Evolutionary conservation across 2,329 filamentous ascomycete species (phyloP).

Genomic region (Cladophialophora exuberans): DNA sequence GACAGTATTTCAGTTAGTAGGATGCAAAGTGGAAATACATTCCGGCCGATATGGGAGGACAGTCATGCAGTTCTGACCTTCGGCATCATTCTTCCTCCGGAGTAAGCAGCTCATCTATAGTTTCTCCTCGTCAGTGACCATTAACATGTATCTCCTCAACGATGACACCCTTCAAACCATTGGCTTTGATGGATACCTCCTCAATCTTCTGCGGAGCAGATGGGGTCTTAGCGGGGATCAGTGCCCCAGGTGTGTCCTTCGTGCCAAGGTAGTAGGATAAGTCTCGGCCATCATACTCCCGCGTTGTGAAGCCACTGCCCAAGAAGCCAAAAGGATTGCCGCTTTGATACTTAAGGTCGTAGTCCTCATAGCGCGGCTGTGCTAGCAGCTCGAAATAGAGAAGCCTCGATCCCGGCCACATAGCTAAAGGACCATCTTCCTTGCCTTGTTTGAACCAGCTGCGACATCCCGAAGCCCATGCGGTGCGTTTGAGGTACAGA

Average conservation of each 20-base stretch:
- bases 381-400: conserved; percentile 44
- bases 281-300: conserved; percentile 53
- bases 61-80: too few species aligned
- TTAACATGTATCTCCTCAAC: too few species aligned
- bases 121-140: too few species aligned
- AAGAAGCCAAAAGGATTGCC: conserved; percentile 46
- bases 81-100: too few species aligned
- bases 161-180: too few species aligned
- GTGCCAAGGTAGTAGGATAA: conserved; percentile 50
- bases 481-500: conserved; percentile 41
- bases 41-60: too few species aligned
- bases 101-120: too few species aligned
- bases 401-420: conserved; percentile 44
- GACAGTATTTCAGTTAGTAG: conserved; percentile 35
- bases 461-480: conserved; percentile 12
- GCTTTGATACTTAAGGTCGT: conserved; percentile 43
- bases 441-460: conserved; percentile 28
- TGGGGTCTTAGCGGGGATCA: conserved; percentile 7
- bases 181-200: too few species aligned
- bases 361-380: conserved; percentile 46
- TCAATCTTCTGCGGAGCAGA: too few species aligned
- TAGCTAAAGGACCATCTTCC: conserved; percentile 34
- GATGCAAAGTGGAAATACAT: too few species aligned
- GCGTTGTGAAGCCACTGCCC: conserved; percentile 47
- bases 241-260: conserved; percentile 33